Evolutionary conservation across 306 rosid species (phyloP).

Genomic region (Albizia julibrissin): DNA sequence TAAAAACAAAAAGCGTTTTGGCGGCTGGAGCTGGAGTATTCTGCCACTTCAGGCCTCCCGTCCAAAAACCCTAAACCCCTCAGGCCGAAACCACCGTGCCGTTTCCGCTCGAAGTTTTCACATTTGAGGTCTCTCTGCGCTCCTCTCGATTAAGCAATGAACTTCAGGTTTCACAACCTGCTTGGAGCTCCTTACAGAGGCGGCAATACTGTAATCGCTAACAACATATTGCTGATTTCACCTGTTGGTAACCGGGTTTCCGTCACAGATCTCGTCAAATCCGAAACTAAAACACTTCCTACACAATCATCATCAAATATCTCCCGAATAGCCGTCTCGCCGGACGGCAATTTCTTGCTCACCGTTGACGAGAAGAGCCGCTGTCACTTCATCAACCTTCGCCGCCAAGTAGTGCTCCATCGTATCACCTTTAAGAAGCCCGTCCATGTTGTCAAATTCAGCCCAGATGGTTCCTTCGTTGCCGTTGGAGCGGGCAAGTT

Average conservation of each 20-base stretch:
- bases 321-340: constrained; percentile 75
- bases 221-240: constrained; percentile 67
- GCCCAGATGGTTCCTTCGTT: constrained; percentile 61
- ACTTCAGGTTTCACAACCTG: constrained; percentile 85
- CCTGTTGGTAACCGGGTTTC: constrained; percentile 88
- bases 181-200: constrained; percentile 97
- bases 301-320: constrained; percentile 78
- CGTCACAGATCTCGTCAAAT: constrained; percentile 79
- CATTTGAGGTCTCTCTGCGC: not conserved
- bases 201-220: constrained; percentile 68
- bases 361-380: constrained; percentile 74
- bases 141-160: constrained; percentile 43
- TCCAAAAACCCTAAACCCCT: not conserved
- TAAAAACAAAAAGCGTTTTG: too few species aligned
- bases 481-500: constrained; percentile 84
- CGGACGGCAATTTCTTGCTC: constrained; percentile 74
- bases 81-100: not conserved
- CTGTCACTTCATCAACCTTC: constrained; percentile 81
- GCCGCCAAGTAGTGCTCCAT: constrained; percentile 83
- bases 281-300: constrained; percentile 72
- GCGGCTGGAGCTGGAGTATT: not conserved
- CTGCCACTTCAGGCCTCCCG: not conserved
- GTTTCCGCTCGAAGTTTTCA: not conserved
- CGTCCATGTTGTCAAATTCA: constrained; percentile 58
- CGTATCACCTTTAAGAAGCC: constrained; percentile 76